Percentiles rank a stretch among this genome's conserved stretches.
Evolutionary conservation across 768 basidiomycete species (phyloP).

Genomic region (Mrakia blollopis): DNA sequence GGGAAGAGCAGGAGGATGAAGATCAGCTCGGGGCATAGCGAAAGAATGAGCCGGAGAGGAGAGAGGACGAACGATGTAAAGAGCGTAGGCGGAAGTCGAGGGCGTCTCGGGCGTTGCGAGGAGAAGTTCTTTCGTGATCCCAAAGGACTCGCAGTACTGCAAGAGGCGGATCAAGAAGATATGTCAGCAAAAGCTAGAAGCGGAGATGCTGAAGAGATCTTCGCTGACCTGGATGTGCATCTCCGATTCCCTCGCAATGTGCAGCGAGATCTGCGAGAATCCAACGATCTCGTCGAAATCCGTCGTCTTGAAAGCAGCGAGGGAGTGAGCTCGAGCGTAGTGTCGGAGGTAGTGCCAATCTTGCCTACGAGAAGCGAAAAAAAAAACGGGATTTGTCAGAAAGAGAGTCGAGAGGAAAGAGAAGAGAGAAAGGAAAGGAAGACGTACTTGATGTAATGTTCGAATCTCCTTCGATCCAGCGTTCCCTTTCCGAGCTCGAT

Average conservation of each 20-base stretch:
- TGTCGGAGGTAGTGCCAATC: slow-evolving; percentile 51
- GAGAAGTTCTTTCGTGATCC: slow-evolving; percentile 59
- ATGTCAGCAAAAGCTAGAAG: background rate
- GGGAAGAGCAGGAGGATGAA: background rate
- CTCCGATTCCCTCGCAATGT: slow-evolving; percentile 62
- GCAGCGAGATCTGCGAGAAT: slow-evolving; percentile 60
- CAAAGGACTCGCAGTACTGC: slow-evolving; percentile 65
- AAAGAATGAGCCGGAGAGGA: background rate
- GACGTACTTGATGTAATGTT: slow-evolving; percentile 66
- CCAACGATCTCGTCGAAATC: slow-evolving; percentile 59
- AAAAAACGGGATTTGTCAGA: background rate
- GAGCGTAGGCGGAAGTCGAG: slow-evolving; percentile 83
- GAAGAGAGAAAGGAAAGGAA: no score
- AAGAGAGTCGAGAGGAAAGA: background rate
- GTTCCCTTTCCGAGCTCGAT: slow-evolving; percentile 66
- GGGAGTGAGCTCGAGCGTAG: slow-evolving; percentile 76
- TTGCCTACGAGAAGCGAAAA: slow-evolving; percentile 27
- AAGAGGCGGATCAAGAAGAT: no score
- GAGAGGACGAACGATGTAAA: slow-evolving; percentile 54
- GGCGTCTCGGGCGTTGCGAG: slow-evolving; percentile 61
- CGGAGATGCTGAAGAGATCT: no score
- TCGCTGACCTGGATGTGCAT: slow-evolving; percentile 61
- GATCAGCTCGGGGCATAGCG: background rate
- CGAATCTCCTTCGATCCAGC: slow-evolving; percentile 60
- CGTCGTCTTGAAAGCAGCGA: slow-evolving; percentile 72